These are phyloP conservation scores for Xylariaceae sp. DNA, from an alignment of 2,329 filamentous ascomycete species.

Conservation along the genomic window DNA sequence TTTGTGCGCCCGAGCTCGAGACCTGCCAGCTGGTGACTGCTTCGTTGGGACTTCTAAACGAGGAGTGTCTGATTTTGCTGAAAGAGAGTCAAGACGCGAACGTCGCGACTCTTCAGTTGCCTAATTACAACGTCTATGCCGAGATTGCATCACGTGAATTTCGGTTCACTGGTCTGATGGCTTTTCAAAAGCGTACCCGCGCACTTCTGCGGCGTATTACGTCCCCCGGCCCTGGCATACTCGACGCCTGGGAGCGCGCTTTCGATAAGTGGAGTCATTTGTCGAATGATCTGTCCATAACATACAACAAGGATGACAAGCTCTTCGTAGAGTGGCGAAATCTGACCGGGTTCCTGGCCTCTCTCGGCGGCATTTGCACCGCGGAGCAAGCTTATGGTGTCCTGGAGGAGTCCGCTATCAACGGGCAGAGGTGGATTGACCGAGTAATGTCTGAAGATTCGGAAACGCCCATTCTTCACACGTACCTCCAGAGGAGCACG, in stretches of 20 bases:
- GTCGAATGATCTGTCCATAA: slow-evolving; percentile 59
- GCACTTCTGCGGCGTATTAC: slow-evolving; percentile 57
- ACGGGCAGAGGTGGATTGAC: slow-evolving; percentile 62
- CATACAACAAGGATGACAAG: slow-evolving; percentile 51
- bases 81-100: slow-evolving; percentile 48
- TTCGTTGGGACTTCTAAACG: slow-evolving; percentile 58
- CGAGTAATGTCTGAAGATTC: slow-evolving; percentile 53
- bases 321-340: slow-evolving; percentile 63
- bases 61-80: slow-evolving; percentile 56
- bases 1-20: slow-evolving; percentile 63
- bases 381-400: slow-evolving; percentile 53
- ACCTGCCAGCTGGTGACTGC: slow-evolving; percentile 61
- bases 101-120: slow-evolving; percentile 49
- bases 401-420: slow-evolving; percentile 54
- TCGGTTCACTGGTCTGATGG: slow-evolving; percentile 63
- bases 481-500: slow-evolving; percentile 60
- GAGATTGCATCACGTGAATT: slow-evolving; percentile 62
- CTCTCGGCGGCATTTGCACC: slow-evolving; percentile 61
- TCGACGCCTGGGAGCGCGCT: slow-evolving; percentile 62
- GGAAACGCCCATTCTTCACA: slow-evolving; percentile 56
- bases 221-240: slow-evolving; percentile 61
- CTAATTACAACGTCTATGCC: slow-evolving; percentile 57
- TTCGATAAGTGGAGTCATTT: slow-evolving; percentile 63
- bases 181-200: slow-evolving; percentile 64
- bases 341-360: slow-evolving; percentile 64